Percentiles rank a stretch among this genome's conserved stretches.
Evolutionary conservation across 441 rosid species (phyloP).

Genomic region (Populus hybrid): DNA sequence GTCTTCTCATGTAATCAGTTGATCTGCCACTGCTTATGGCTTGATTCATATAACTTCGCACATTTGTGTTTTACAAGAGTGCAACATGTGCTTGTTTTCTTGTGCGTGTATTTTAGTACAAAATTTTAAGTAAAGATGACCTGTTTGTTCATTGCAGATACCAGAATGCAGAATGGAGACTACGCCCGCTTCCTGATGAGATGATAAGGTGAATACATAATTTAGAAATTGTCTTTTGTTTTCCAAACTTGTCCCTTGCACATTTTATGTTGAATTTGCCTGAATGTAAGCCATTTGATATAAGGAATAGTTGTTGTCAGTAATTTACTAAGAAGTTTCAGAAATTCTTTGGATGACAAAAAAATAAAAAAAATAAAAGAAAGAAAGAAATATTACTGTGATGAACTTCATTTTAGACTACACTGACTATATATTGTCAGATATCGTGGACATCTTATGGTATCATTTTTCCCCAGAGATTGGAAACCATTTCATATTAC

Average conservation of each 20-base stretch:
- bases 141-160: slow-evolving; percentile 52
- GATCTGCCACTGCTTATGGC: not conserved
- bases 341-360: not conserved
- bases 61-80: not conserved
- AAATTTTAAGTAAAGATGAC: slow-evolving; percentile 12
- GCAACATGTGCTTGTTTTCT: not conserved
- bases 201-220: slow-evolving; percentile 56
- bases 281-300: not conserved
- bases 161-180: slow-evolving; percentile 96
- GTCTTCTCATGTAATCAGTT: slow-evolving; percentile 20
- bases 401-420: not conserved
- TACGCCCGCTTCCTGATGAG: slow-evolving; percentile 77
- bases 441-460: not conserved
- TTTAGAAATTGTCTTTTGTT: slow-evolving; percentile 5
- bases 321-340: not conserved
- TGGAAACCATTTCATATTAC: not conserved
- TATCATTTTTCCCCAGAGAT: not conserved
- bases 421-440: not conserved
- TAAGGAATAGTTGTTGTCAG: not conserved
- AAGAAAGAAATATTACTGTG: not conserved
- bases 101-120: no score
- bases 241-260: not conserved
- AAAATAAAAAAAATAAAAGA: not conserved
- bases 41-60: not conserved
- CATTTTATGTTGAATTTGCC: not conserved